phyloP scores from a whole-genome alignment of 1,139 yeast genomes.

The Pneumocystis murina region DNA sequence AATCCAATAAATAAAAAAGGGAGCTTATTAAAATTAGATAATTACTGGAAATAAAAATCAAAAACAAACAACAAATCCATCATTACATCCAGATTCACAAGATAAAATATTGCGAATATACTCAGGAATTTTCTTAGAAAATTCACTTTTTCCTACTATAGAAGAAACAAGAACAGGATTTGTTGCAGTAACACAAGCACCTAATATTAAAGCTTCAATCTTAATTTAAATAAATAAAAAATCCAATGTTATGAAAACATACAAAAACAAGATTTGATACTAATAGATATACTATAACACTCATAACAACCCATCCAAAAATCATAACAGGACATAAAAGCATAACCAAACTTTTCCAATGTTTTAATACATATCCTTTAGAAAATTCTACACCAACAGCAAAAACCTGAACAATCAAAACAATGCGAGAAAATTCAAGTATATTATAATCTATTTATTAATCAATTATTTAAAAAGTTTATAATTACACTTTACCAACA shows the following conservation, averaged over 20 bases:
- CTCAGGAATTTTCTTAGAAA: constrained; percentile 94
- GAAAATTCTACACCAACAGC: constrained; percentile 97
- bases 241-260: constrained; percentile 18
- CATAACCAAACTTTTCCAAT: constrained; percentile 70
- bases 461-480: constrained; percentile 61
- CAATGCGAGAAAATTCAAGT: constrained; percentile 74
- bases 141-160: constrained; percentile 93
- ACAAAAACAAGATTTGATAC: constrained; percentile 67
- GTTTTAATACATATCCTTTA: constrained; percentile 77
- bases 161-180: constrained; percentile 98
- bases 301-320: constrained; percentile 78
- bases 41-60: constrained; percentile 48
- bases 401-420: constrained; percentile 81
- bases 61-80: constrained; percentile 97
- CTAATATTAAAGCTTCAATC: constrained; percentile 55
- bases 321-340: constrained; percentile 88
- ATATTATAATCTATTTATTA: constrained; percentile 73
- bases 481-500: constrained; percentile 19
- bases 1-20: neutral
- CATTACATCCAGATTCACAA: constrained; percentile 95
- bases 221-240: neutral
- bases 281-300: constrained; percentile 68
- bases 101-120: constrained; percentile 77
- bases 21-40: constrained; percentile 6
- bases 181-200: constrained; percentile 94